Conservation (phyloP, 2,329 filamentous ascomycete genomes). For the Cytospora leucostoma region DNA sequence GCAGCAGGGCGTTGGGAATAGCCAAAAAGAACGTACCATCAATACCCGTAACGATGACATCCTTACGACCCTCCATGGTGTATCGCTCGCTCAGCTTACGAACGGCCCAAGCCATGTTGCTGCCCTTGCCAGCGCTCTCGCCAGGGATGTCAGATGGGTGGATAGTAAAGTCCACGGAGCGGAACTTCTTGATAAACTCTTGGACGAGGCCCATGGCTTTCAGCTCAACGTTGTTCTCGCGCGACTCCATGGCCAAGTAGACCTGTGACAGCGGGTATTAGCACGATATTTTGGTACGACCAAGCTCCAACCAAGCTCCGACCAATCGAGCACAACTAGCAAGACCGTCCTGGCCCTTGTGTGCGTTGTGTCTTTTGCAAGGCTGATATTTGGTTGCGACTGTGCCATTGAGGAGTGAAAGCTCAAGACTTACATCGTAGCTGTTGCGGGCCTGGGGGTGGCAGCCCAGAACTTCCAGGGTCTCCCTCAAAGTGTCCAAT, state of each 20-base stretch:
- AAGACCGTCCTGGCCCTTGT: neutral
- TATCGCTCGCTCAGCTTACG: conserved; percentile 66
- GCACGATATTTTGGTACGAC: conserved; percentile 23
- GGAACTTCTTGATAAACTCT: conserved; percentile 65
- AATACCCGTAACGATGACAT: conserved; percentile 70
- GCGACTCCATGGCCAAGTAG: conserved; percentile 72
- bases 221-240: conserved; percentile 60
- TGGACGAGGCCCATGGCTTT: conserved; percentile 65
- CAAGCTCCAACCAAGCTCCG: conserved; percentile 23
- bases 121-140: conserved; percentile 73
- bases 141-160: conserved; percentile 67
- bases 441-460: conserved; percentile 63
- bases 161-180: conserved; percentile 65
- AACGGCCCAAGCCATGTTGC: conserved; percentile 72
- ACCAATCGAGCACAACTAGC: conserved; percentile 22
- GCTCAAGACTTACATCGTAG: conserved; percentile 64
- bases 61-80: conserved; percentile 51
- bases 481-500: conserved; percentile 66
- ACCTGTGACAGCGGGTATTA: conserved; percentile 47
- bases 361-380: neutral
- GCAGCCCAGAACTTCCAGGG: conserved; percentile 66
- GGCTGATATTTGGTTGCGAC: neutral
- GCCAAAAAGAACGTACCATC: conserved; percentile 58
- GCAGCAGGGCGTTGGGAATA: conserved; percentile 1
- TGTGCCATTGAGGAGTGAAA: neutral